Percentiles rank a stretch among this genome's conserved stretches.
phyloP scores from a whole-genome alignment of 2,329 filamentous ascomycete genomes.

The Akanthomyces uredinophilus region DNA sequence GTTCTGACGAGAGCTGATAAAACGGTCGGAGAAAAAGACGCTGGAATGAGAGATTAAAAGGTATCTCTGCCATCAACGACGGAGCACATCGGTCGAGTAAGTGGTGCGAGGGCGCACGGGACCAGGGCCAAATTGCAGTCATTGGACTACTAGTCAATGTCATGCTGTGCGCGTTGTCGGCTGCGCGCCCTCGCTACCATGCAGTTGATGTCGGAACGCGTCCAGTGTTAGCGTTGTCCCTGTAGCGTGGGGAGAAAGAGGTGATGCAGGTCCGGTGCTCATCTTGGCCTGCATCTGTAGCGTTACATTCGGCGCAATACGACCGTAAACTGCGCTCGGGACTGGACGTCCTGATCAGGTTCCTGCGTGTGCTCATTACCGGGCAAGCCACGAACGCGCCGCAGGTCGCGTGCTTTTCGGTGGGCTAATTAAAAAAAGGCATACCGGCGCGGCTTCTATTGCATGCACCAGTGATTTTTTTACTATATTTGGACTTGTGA shows the following conservation, averaged over 20 bases:
- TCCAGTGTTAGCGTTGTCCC: background rate
- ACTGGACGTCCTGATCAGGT: conserved; percentile 4
- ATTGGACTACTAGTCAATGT: background rate
- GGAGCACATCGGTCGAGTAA: background rate
- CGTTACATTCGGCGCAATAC: conserved; percentile 7
- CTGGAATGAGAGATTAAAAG: background rate
- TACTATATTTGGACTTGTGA: background rate
- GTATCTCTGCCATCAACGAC: background rate
- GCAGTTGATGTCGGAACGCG: background rate
- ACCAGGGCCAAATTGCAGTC: background rate
- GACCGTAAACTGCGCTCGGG: conserved; percentile 8
- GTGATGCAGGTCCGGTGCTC: conserved; percentile 9
- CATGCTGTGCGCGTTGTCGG: background rate
- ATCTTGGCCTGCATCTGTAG: conserved; percentile 9
- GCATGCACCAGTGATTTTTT: background rate
- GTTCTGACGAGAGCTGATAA: background rate
- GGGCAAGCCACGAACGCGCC: background rate
- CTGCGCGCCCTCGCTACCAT: background rate
- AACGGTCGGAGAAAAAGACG: background rate
- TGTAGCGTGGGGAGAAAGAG: background rate
- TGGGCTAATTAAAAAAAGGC: background rate
- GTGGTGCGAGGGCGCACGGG: background rate
- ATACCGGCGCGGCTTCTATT: background rate
- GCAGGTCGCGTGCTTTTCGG: background rate
- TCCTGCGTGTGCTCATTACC: background rate